Percentiles rank a stretch among this genome's conserved stretches.
Conservation (phyloP, 352 stramenopile species). For the Phytophthora capsici region DNA sequence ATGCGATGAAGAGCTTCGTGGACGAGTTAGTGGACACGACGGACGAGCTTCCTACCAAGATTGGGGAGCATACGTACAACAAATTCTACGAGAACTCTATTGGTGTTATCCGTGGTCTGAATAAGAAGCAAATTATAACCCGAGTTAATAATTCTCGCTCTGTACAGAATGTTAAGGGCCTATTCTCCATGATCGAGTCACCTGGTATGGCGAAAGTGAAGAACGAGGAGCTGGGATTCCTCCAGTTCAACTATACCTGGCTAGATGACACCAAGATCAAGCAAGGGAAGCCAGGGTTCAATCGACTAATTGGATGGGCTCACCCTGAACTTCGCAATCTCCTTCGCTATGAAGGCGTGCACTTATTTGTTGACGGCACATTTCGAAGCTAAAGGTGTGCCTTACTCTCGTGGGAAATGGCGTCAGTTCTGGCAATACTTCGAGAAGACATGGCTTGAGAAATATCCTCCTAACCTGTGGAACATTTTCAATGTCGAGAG, state of each 20-base stretch:
- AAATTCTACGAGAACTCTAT: background rate
- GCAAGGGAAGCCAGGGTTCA: background rate
- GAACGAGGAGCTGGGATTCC: background rate
- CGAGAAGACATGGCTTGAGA: background rate
- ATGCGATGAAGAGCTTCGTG: no score
- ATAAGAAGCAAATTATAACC: background rate
- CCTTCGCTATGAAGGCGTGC: background rate
- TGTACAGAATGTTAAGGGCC: background rate
- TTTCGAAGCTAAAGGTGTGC: background rate
- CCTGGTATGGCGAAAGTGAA: background rate
- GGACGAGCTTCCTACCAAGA: background rate
- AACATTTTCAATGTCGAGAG: no score
- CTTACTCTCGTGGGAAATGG: slow-evolving; percentile 1
- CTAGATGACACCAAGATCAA: background rate
- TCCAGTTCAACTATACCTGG: slow-evolving; percentile 9
- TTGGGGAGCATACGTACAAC: background rate
- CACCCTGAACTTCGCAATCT: slow-evolving; percentile 7
- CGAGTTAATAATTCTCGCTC: background rate
- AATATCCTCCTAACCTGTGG: background rate
- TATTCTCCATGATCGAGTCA: background rate
- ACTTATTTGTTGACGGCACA: slow-evolving; percentile 1
- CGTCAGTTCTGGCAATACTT: slow-evolving; percentile 5
- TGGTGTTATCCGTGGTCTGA: background rate
- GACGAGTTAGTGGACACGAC: background rate
- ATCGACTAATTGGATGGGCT: slow-evolving; percentile 3